phyloP scores from a whole-genome alignment of 306 rosid genomes.

The Cucurbita argyrosperma region DNA sequence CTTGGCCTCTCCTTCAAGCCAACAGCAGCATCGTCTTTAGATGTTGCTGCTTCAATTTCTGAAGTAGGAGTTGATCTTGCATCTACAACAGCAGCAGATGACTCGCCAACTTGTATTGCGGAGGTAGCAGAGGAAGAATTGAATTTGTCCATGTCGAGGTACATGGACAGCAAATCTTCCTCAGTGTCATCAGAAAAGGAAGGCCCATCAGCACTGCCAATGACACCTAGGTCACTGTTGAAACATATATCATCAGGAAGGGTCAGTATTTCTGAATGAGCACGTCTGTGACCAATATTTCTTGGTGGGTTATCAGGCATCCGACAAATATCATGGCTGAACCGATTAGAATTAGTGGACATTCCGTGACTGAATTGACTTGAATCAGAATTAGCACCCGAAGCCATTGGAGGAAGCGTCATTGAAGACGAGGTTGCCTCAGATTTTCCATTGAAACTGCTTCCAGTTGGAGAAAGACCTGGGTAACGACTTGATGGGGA shows the following conservation, averaged over 20 bases:
- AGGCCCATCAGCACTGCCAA: slow-evolving; percentile 76
- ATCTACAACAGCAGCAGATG: not conserved
- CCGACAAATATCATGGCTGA: slow-evolving; percentile 83
- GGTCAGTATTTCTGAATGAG: slow-evolving; percentile 79
- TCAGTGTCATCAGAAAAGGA: slow-evolving; percentile 81
- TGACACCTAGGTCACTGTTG: slow-evolving; percentile 84
- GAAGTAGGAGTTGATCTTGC: not conserved
- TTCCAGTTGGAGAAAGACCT: slow-evolving; percentile 34
- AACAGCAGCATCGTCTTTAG: slow-evolving; percentile 22
- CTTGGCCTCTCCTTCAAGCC: slow-evolving; percentile 55
- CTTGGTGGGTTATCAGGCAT: slow-evolving; percentile 84
- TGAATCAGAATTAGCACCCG: slow-evolving; percentile 33
- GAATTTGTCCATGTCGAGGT: slow-evolving; percentile 87
- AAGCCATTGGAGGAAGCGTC: slow-evolving; percentile 35
- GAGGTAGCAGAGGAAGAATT: slow-evolving; percentile 73
- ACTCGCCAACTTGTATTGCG: slow-evolving; percentile 51
- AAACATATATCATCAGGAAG: slow-evolving; percentile 85
- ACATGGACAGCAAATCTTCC: slow-evolving; percentile 76
- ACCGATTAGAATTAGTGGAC: slow-evolving; percentile 35
- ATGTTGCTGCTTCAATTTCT: slow-evolving; percentile 13
- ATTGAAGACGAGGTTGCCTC: slow-evolving; percentile 29
- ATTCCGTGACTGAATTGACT: slow-evolving; percentile 40
- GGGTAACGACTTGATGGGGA: slow-evolving; percentile 61
- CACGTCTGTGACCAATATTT: slow-evolving; percentile 82
- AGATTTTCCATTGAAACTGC: slow-evolving; percentile 45